Percentiles rank a stretch among this genome's conserved stretches.
Evolutionary conservation across 257 asterid genomes (phyloP).

Genomic region (Dorcoceras hygrometricum): DNA sequence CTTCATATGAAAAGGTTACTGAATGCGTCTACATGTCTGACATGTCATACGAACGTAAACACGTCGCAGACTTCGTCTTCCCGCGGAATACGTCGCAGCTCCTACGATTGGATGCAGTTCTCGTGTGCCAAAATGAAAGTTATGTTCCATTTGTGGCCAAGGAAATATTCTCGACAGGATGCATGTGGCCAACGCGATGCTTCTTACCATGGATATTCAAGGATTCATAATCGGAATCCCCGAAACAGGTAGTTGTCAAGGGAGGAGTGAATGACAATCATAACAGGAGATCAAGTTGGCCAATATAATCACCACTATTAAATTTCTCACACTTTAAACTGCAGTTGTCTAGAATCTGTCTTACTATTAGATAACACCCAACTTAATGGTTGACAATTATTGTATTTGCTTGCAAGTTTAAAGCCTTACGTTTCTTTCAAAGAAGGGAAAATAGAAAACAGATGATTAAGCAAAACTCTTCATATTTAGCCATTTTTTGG

Average conservation of each 20-base stretch:
- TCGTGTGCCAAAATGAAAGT: not conserved
- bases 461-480: not conserved
- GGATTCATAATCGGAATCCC: constrained; percentile 34
- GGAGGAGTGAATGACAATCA: not conserved
- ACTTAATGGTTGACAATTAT: too few species aligned
- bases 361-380: too few species aligned
- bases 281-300: not conserved
- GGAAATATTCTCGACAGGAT: constrained; percentile 37
- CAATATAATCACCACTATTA: not conserved
- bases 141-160: constrained; percentile 4
- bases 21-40: constrained; percentile 41
- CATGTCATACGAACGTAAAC: constrained; percentile 30
- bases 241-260: not conserved
- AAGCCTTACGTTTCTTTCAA: not conserved
- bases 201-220: constrained; percentile 40
- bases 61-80: constrained; percentile 25
- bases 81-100: too few species aligned
- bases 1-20: constrained; percentile 43
- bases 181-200: constrained; percentile 37
- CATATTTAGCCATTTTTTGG: not conserved
- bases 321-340: not conserved
- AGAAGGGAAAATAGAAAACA: not conserved
- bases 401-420: not conserved
- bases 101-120: not conserved
- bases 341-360: not conserved